Conservation (phyloP, 2,329 filamentous ascomycete species). For the Pyricularia pennisetigena region DNA sequence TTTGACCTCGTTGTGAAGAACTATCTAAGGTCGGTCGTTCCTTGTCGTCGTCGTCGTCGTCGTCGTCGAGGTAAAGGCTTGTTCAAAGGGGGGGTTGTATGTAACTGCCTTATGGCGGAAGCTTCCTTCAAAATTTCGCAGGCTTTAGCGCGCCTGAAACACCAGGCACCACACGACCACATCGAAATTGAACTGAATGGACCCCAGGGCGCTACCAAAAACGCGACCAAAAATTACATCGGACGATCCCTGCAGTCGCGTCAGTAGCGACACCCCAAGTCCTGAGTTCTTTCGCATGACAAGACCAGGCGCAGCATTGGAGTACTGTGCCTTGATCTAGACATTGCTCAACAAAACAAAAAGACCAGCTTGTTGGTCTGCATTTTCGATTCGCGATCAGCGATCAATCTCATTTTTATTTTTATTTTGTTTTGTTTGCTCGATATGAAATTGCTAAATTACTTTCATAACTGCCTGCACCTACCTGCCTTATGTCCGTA, state of each 20-base stretch:
- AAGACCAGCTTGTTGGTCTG: neutral
- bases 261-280: neutral
- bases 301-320: neutral
- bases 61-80: neutral
- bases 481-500: neutral
- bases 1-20: neutral
- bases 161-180: slow-evolving; percentile 1
- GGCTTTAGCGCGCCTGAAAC: slow-evolving; percentile 2
- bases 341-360: neutral
- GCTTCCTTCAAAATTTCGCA: neutral
- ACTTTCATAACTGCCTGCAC: neutral
- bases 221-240: neutral
- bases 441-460: neutral
- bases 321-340: neutral
- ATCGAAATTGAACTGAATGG: neutral
- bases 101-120: neutral
- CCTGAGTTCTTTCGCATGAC: neutral
- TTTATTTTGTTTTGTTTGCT: neutral
- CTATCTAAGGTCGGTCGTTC: neutral
- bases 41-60: neutral
- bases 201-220: neutral
- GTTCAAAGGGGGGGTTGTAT: neutral
- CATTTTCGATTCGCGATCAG: neutral
- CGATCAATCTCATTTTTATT: neutral
- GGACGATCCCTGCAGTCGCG: neutral